These are phyloP conservation scores for Fistulifera solaris DNA, from an alignment of 108 stramenopile species.

Conservation along the genomic window DNA sequence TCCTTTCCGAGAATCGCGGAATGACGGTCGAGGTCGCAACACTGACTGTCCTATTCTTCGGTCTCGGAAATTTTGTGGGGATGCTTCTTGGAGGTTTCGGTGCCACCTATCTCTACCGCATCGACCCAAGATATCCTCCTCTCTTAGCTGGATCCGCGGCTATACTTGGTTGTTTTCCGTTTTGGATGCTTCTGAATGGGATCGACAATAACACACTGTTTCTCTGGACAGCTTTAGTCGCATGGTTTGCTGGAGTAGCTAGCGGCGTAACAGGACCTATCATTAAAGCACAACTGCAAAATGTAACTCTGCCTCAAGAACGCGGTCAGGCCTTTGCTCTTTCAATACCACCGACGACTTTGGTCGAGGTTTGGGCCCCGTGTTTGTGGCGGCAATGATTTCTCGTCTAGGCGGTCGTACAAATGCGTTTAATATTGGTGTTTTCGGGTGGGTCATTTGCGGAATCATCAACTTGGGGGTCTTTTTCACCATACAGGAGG, in stretches of 20 bases:
- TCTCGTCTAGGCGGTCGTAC: constrained; percentile 38
- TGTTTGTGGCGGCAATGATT: constrained; percentile 65
- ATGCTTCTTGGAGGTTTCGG: constrained; percentile 59
- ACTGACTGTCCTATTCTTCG: constrained; percentile 52
- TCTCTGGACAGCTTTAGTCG: constrained; percentile 17
- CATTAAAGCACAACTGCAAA: constrained; percentile 69
- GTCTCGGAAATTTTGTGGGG: constrained; percentile 69
- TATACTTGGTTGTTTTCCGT: constrained; percentile 52
- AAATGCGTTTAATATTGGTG: constrained; percentile 64
- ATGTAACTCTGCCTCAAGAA: constrained; percentile 65
- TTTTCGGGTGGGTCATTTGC: constrained; percentile 65
- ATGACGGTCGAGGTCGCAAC: constrained; percentile 74
- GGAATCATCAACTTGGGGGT: constrained; percentile 58
- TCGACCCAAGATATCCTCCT: constrained; percentile 48
- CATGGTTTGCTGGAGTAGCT: constrained; percentile 41
- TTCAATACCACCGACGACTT: constrained; percentile 78
- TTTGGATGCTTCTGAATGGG: constrained; percentile 60
- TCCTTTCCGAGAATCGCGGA: constrained; percentile 64
- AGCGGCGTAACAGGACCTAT: constrained; percentile 67
- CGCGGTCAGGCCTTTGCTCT: constrained; percentile 77
- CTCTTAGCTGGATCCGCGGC: constrained; percentile 49
- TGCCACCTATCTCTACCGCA: constrained; percentile 47
- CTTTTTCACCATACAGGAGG: constrained; percentile 50
- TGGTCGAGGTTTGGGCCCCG: constrained; percentile 80
- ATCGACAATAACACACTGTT: constrained; percentile 19